Percentiles rank a stretch among this genome's conserved stretches.
Evolutionary conservation across 2,329 filamentous ascomycete genomes (phyloP).

Genomic region (Colletotrichum tamarilloi): DNA sequence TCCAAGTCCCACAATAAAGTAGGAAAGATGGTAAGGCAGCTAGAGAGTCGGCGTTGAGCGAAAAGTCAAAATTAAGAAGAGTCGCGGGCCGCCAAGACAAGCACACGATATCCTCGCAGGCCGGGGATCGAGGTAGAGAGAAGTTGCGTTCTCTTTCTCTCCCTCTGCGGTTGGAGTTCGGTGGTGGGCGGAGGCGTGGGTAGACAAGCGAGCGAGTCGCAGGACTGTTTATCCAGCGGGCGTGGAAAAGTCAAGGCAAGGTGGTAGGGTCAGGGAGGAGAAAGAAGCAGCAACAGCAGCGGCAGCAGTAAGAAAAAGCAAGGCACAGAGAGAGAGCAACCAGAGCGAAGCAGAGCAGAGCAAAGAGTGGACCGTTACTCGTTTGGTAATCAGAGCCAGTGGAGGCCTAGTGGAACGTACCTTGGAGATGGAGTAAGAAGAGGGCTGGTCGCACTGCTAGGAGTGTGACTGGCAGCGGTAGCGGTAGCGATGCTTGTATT

Average conservation of each 20-base stretch:
- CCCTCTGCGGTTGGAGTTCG: background rate
- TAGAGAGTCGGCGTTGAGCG: constrained; percentile 28
- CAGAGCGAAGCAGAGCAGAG: constrained; percentile 22
- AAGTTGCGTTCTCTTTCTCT: background rate
- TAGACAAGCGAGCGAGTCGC: constrained; percentile 14
- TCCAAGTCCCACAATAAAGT: constrained; percentile 41
- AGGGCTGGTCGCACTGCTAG: constrained; percentile 25
- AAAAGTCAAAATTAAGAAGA: constrained; percentile 37
- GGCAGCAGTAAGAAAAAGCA: background rate
- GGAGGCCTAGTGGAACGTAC: constrained; percentile 31
- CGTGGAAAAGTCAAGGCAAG: constrained; percentile 27
- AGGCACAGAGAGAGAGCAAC: constrained; percentile 3
- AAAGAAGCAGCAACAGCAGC: constrained; percentile 1
- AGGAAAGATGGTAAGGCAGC: constrained; percentile 10
- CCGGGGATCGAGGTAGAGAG: constrained; percentile 15
- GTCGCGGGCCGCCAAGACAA: constrained; percentile 24
- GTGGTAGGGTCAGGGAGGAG: constrained; percentile 23
- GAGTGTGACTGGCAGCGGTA: constrained; percentile 11
- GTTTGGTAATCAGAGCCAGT: constrained; percentile 33
- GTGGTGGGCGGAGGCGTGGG: background rate
- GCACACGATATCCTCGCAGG: constrained; percentile 13
- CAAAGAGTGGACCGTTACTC: constrained; percentile 33
- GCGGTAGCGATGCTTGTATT: constrained; percentile 13
- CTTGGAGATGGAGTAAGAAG: constrained; percentile 36
- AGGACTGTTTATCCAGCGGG: constrained; percentile 9